These are phyloP conservation scores for Rubia balearica DNA, from an alignment of 305 asterid species.

Conservation along the genomic window DNA sequence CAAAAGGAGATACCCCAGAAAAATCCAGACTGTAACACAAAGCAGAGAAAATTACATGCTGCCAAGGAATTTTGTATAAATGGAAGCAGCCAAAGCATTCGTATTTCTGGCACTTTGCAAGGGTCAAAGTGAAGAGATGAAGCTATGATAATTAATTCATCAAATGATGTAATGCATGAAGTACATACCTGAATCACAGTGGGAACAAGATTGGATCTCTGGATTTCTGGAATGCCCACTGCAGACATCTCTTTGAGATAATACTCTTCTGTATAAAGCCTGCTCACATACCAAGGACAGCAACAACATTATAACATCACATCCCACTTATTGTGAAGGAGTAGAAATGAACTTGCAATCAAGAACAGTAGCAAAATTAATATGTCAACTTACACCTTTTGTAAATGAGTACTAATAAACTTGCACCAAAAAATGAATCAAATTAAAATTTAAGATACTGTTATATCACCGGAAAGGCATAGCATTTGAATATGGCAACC, in stretches of 20 bases:
- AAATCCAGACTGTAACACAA: background rate
- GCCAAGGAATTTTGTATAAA: background rate
- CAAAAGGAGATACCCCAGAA: background rate
- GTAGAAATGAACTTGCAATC: background rate
- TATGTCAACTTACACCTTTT: no score
- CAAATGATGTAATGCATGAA: background rate
- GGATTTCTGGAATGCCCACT: conserved; percentile 90
- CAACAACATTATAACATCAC: conserved; percentile 6
- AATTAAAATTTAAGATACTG: background rate
- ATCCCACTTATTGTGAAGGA: background rate
- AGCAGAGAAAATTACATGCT: background rate
- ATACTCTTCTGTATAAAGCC: conserved; percentile 93
- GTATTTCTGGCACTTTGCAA: background rate
- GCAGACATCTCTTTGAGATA: conserved; percentile 70
- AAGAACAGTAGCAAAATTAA: background rate
- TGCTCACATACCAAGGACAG: conserved; percentile 25
- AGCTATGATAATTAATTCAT: background rate
- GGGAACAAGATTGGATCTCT: conserved; percentile 89
- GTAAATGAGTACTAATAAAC: background rate
- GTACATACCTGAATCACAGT: conserved; percentile 75
- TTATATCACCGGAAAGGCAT: background rate
- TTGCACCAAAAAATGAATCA: background rate
- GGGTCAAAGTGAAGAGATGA: background rate
- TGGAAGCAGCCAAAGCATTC: background rate
- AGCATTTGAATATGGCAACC: background rate